These are phyloP conservation scores for Apiotrichum siamense DNA, from an alignment of 1,284 basidiomycete genomes.

Conservation along the genomic window DNA sequence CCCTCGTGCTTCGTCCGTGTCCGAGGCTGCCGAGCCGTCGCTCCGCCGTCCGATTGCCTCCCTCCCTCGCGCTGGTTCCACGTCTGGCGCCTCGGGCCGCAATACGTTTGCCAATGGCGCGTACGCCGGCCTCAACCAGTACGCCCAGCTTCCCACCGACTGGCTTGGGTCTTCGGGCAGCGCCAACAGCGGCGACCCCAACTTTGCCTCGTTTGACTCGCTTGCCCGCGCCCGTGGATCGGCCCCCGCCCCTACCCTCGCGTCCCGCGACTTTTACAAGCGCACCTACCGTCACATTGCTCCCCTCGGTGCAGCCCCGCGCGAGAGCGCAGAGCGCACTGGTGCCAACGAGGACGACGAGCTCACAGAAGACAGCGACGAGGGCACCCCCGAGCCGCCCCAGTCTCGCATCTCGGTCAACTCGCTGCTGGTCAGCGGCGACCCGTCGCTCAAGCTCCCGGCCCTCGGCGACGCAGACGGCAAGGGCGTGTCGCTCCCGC, in stretches of 20 bases:
- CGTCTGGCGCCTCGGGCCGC: constrained; percentile 12
- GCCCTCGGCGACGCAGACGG: constrained; percentile 8
- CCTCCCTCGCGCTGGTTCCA: constrained; percentile 23
- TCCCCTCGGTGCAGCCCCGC: constrained; percentile 38
- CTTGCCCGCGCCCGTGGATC: constrained; percentile 25
- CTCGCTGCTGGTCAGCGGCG: constrained; percentile 10
- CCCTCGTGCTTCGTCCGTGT: constrained; percentile 12
- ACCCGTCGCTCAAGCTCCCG: constrained; percentile 23
- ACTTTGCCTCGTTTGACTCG: constrained; percentile 34
- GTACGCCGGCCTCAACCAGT: constrained; percentile 20
- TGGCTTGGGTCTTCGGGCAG: constrained; percentile 1
- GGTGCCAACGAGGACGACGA: constrained; percentile 22
- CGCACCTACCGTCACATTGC: constrained; percentile 44
- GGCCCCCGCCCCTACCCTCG: constrained; percentile 28
- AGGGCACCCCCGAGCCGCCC: constrained; percentile 8
- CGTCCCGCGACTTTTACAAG: constrained; percentile 40
- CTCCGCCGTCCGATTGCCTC: constrained; percentile 18
- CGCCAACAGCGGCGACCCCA: constrained; percentile 4
- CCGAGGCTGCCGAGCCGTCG: constrained; percentile 2
- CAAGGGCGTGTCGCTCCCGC: constrained; percentile 11
- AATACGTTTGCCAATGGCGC: constrained; percentile 6
- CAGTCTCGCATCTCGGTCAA: constrained; percentile 6
- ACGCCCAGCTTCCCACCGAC: constrained; percentile 15
- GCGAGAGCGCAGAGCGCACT: constrained; percentile 28
- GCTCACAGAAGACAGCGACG: constrained; percentile 4